A percentile compares a stretch with the other conserved stretches of the same genome.
phyloP scores from a whole-genome alignment of 441 rosid species.

The Syzygium syzygioides region DNA sequence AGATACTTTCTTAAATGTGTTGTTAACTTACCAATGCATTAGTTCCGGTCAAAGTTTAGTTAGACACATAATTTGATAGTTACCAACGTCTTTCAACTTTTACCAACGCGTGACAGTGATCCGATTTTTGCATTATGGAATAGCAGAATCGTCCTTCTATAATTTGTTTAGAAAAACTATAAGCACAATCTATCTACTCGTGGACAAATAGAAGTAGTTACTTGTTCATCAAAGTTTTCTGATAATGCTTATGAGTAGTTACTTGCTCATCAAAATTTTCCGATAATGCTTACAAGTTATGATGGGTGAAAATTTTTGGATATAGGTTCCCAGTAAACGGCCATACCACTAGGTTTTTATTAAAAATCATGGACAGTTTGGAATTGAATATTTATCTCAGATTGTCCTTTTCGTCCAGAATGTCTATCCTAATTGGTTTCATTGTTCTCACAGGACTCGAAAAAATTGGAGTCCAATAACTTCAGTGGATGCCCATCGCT shows the following conservation, averaged over 20 bases:
- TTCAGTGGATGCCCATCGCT: background rate
- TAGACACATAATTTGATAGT: background rate
- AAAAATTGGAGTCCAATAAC: background rate
- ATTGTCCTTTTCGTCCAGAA: background rate
- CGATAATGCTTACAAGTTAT: background rate
- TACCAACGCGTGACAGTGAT: background rate
- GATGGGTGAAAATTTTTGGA: background rate
- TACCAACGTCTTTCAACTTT: background rate
- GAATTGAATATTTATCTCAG: background rate
- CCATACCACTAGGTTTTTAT: background rate
- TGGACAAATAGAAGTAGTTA: background rate
- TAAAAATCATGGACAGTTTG: background rate
- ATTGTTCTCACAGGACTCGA: background rate
- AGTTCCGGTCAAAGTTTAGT: background rate
- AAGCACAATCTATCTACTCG: too few relatives aligned
- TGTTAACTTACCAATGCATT: background rate
- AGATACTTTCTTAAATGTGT: background rate
- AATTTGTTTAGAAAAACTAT: background rate
- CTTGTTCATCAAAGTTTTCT: background rate
- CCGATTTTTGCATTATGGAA: background rate
- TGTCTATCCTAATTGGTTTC: background rate
- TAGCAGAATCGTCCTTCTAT: background rate
- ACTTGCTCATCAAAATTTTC: background rate
- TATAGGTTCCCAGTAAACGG: background rate
- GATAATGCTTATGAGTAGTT: background rate